Base-by-base conservation (phyloP, 768 basidiomycete genomes). In the Leucosporidium yakuticum region DNA sequence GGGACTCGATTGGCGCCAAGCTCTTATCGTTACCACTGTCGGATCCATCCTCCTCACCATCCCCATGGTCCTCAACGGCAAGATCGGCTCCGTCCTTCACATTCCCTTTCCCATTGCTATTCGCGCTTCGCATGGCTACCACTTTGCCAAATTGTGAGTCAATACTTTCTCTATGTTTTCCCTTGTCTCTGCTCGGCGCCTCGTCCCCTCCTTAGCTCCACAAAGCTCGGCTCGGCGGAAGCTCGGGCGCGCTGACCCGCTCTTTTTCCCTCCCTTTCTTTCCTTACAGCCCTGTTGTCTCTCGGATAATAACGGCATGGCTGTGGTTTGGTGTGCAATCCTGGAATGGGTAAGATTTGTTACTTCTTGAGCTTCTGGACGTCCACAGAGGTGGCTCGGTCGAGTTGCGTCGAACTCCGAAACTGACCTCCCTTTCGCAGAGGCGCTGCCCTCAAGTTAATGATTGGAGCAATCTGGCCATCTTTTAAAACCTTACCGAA, bases 401-500 rank as follows among this genome's bases (percentile, higher is more conserved):
- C 47, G 47, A 48, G 47, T 48, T 48, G 21, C 47, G 47, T 21
- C 11, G 11, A 19, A 6, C n/a, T 6, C 19, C 49, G 49, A 50
- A 19, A 19, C 19, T 50, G n/a, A 50, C n/a, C 49, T 50, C 55
- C 25, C 20, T 11, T 8, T 58, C 2, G 14, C 39, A 44, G 39
- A 44, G 39, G 39, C 6, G 39, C 39, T 8, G 39, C 39, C 8
- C 39, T 44, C 39, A 44, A 44, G 14, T 15, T 44, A 3, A 44
- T 21, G 31, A 31, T 89, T 20, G 88, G 87, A 76, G 89, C 89
- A 0, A 88, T 90, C 29, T 90, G 89, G 89, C 89, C 89, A 0
- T 86, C 86, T 0, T 81, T 84, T 36, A 83, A 83, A 15, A 82
- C 78, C 55, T 76, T 90, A 39, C 86, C 86, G 0, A 90, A 91